Conservation (phyloP, 495 filamentous ascomycete genomes). For the Cercophora newfieldiana region DNA sequence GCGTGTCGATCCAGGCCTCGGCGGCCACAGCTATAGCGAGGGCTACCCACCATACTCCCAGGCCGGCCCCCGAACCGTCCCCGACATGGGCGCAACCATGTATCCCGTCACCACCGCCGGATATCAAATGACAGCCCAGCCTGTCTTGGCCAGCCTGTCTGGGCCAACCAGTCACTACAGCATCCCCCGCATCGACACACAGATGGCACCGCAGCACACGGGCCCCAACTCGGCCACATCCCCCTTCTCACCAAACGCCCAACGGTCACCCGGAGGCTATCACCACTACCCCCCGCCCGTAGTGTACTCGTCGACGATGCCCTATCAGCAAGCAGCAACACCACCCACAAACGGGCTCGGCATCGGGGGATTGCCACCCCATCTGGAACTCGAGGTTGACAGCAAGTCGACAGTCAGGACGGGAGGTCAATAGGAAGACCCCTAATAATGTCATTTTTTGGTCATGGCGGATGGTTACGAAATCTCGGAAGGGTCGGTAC, state of each 20-base stretch:
- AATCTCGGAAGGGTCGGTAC: neutral
- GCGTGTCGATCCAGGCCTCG: constrained; percentile 19
- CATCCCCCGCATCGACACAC: constrained; percentile 5
- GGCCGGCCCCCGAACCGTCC: constrained; percentile 10
- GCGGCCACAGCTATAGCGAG: neutral
- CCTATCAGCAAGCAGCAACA: neutral
- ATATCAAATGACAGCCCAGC: constrained; percentile 9
- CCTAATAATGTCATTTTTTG: neutral
- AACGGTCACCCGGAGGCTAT: neutral
- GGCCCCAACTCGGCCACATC: neutral
- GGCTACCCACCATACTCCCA: constrained; percentile 6
- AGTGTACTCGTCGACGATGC: neutral
- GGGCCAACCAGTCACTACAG: constrained; percentile 3
- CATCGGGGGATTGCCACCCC: neutral
- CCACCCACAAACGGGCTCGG: neutral
- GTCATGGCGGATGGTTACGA: neutral
- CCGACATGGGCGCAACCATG: constrained; percentile 9
- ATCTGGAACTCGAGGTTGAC: neutral
- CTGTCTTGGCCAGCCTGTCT: neutral
- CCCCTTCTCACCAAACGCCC: neutral
- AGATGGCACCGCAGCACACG: constrained; percentile 7
- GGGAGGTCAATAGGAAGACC: neutral
- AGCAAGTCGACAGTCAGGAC: neutral
- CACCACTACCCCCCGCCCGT: neutral
- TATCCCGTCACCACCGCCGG: constrained; percentile 8